A percentile compares a stretch with the other conserved stretches of the same genome.
Evolutionary conservation across 768 basidiomycete genomes (phyloP).

Genomic region (Pulveroboletus frians): DNA sequence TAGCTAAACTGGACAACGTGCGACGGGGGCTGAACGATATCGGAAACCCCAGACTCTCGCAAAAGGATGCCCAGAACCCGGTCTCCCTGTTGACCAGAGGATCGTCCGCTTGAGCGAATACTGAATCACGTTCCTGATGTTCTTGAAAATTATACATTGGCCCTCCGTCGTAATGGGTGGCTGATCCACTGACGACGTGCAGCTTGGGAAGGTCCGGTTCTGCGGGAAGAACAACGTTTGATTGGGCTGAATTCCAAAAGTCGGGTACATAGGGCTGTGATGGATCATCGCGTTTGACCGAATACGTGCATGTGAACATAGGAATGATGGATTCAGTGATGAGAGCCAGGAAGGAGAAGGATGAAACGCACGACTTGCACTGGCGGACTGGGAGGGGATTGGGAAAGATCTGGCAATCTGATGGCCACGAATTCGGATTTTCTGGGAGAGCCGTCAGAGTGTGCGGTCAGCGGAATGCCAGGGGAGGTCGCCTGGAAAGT

Average conservation of each 20-base stretch:
- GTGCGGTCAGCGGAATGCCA: constrained; percentile 39
- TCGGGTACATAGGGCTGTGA: constrained; percentile 55
- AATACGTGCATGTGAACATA: background rate
- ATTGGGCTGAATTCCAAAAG: constrained; percentile 50
- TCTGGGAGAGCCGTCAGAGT: constrained; percentile 9
- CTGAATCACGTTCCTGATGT: constrained; percentile 6
- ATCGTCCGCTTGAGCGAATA: constrained; percentile 3
- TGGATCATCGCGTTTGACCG: background rate
- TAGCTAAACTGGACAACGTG: constrained; percentile 10
- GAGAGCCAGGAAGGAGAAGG: constrained; percentile 3
- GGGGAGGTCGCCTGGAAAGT: constrained; percentile 32
- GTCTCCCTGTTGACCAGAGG: constrained; percentile 11
- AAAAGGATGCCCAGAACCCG: constrained; percentile 33
- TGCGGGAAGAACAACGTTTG: constrained; percentile 26
- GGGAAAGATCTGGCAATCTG: constrained; percentile 52
- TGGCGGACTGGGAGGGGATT: constrained; percentile 37
- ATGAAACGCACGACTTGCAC: constrained; percentile 53
- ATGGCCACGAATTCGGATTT: constrained; percentile 41
- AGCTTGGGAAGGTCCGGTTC: constrained; percentile 40
- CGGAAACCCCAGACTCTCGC: constrained; percentile 36
- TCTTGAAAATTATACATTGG: constrained; percentile 40
- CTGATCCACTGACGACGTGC: constrained; percentile 43
- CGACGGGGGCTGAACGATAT: constrained; percentile 24
- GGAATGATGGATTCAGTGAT: constrained; percentile 3
- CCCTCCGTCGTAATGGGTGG: constrained; percentile 44